Base-by-base conservation (phyloP, 2,329 filamentous ascomycete genomes). In the Alternaria dauci region DNA sequence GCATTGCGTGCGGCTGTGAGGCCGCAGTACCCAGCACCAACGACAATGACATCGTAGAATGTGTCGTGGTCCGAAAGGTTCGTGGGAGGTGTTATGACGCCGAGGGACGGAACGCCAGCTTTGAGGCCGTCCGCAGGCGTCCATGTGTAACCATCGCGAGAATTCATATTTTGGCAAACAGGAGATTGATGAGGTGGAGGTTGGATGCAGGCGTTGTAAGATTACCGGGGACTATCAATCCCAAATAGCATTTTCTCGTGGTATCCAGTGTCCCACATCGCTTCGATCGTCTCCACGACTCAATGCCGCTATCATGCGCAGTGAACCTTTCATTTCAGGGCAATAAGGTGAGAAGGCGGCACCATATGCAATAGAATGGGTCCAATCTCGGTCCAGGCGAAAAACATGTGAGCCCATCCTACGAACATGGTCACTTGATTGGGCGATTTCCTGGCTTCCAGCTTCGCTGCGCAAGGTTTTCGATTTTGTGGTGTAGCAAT, bases 21-120 rank as follows among this genome's bases (percentile, higher is more conserved):
- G 5, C 71, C 70, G 36, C 63, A 69, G 36, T 72, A 72, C 6
- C 71, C 71, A 8, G 66, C 71, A 9, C 69, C 71, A 16, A 74
- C 60, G 14, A 74, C 56, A 2, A 74, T 44, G 5, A 70, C 70
- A 53, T 74, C 71, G 51, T 69, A 71, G 4, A 58, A 5, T 4
- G 44, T 32, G 34, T 69, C 52, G 5, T 53, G 39, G 36, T 58
- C 67, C 2, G 51, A 32, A 14, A 72, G 38, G 32, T 73, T 72
- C 0, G 55, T 59, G 0, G 61, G 28, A 5, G 68, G 71, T 1
- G 44, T 44, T 23, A 73, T 65, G 18, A 66, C 63, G 23, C 69
- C 66, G 6, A 71, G 52, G 4, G 63, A 62, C 11, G 70, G 70
- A 5, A 73, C 46, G 16, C 69, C 69, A 11, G 61, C 54, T 36